Percentiles rank a stretch among this genome's conserved stretches.
Conservation (phyloP, 202 grass and related monocot genomes). For the Bolboschoenoplectus hybrid region DNA sequence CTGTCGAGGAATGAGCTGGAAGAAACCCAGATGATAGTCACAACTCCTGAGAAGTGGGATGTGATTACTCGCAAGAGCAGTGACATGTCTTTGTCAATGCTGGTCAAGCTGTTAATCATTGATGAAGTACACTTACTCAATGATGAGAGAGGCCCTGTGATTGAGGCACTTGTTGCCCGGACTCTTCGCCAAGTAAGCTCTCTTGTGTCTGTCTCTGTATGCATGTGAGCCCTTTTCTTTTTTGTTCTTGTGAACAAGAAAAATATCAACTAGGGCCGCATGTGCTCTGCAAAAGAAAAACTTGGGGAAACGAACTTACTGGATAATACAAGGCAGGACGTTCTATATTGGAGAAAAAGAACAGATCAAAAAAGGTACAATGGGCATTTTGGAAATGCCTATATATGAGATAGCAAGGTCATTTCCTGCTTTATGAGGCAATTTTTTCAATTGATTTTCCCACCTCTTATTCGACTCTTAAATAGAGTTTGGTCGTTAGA, state of each 20-base stretch:
- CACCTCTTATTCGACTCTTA: background rate
- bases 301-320: background rate
- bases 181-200: conserved; percentile 83
- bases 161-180: conserved; percentile 93
- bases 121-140: conserved; percentile 97
- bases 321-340: background rate
- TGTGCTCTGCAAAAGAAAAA: background rate
- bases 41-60: conserved; percentile 98
- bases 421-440: background rate
- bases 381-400: background rate
- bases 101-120: conserved; percentile 96
- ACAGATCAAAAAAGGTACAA: background rate
- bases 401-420: background rate
- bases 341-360: background rate
- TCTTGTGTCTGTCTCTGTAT: conserved; percentile 12
- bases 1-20: conserved; percentile 89
- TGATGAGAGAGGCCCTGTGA: conserved; percentile 97
- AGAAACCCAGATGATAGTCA: conserved; percentile 99
- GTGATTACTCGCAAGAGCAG: conserved; percentile 99
- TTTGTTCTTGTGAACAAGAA: conserved; percentile 2
- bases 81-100: conserved; percentile 97
- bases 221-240: conserved; percentile 13
- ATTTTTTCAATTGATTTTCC: conserved; percentile 1
- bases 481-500: background rate
- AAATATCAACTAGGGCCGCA: background rate